These are phyloP conservation scores for Calamus simplicifolius DNA, from an alignment of 176 grass and related monocot genomes.

Conservation along the genomic window DNA sequence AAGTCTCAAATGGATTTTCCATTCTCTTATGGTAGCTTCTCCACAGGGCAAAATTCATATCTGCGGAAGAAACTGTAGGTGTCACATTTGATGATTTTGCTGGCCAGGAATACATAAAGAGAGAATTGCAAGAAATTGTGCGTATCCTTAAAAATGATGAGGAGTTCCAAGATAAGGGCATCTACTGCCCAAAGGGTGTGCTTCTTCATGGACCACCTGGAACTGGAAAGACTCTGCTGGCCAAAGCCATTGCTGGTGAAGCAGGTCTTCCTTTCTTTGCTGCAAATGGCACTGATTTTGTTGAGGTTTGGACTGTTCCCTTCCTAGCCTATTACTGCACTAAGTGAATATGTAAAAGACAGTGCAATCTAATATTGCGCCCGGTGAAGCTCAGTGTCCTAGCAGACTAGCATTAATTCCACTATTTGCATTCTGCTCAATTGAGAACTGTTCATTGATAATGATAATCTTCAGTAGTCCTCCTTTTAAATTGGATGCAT, in stretches of 20 bases:
- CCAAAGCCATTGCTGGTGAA: constrained; percentile 30
- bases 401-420: too few species aligned
- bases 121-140: constrained; percentile 25
- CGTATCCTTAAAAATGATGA: constrained; percentile 29
- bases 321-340: too few species aligned
- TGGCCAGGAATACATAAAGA: constrained; percentile 27
- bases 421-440: too few species aligned
- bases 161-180: constrained; percentile 30
- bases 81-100: constrained; percentile 33
- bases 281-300: constrained; percentile 33
- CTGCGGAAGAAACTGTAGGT: constrained; percentile 28
- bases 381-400: too few species aligned
- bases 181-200: constrained; percentile 27
- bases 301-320: constrained; percentile 10
- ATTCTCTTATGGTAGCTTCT: neutral
- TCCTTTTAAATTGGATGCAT: too few species aligned
- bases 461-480: too few species aligned
- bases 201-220: constrained; percentile 29
- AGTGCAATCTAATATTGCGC: too few species aligned
- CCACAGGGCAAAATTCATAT: constrained; percentile 24
- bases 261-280: constrained; percentile 28
- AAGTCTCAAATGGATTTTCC: too few species aligned
- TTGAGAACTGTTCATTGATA: too few species aligned
- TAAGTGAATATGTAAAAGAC: too few species aligned
- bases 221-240: constrained; percentile 26